Evolutionary conservation across 2,329 filamentous ascomycete species (phyloP).

Genomic region (Fusarium paranaense): DNA sequence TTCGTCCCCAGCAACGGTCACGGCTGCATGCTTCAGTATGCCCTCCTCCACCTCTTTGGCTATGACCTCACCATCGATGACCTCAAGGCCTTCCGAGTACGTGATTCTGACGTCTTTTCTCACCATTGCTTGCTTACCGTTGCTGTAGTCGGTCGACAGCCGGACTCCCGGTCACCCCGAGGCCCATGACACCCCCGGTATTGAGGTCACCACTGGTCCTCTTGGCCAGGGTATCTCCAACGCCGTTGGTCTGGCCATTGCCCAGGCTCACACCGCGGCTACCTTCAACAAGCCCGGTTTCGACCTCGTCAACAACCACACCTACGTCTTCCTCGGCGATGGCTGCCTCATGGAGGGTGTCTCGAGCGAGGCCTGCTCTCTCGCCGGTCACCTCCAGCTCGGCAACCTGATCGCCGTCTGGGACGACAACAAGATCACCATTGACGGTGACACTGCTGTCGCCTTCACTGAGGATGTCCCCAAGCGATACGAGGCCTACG

Average conservation of each 20-base stretch:
- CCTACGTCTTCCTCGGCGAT: slow-evolving; percentile 96
- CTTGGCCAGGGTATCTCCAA: slow-evolving; percentile 98
- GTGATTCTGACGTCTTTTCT: slow-evolving; percentile 50
- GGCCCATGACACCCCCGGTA: slow-evolving; percentile 93
- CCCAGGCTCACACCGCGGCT: slow-evolving; percentile 89
- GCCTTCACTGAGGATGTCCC: slow-evolving; percentile 97
- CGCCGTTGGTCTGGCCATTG: slow-evolving; percentile 97
- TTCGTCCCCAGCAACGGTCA: slow-evolving; percentile 83
- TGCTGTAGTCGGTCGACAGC: slow-evolving; percentile 64
- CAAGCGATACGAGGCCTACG: slow-evolving; percentile 96
- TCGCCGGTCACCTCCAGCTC: slow-evolving; percentile 95
- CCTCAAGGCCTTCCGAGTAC: slow-evolving; percentile 94
- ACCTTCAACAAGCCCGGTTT: slow-evolving; percentile 97
- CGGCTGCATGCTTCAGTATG: slow-evolving; percentile 99
- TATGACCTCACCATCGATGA: slow-evolving; percentile 90
- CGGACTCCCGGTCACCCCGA: slow-evolving; percentile 97
- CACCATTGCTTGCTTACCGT: slow-evolving; percentile 12
- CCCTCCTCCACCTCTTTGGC: slow-evolving; percentile 95
- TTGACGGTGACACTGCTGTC: slow-evolving; percentile 94
- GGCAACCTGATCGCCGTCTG: slow-evolving; percentile 98
- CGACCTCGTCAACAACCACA: slow-evolving; percentile 94
- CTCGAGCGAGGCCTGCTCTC: slow-evolving; percentile 89
- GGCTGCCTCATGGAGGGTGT: slow-evolving; percentile 99
- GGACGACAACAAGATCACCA: slow-evolving; percentile 98
- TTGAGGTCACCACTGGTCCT: slow-evolving; percentile 98